A percentile compares a stretch with the other conserved stretches of the same genome.
These are phyloP conservation scores for Tetragonia tetragonoides DNA, from an alignment of 148 eudicot species.

Conservation along the genomic window DNA sequence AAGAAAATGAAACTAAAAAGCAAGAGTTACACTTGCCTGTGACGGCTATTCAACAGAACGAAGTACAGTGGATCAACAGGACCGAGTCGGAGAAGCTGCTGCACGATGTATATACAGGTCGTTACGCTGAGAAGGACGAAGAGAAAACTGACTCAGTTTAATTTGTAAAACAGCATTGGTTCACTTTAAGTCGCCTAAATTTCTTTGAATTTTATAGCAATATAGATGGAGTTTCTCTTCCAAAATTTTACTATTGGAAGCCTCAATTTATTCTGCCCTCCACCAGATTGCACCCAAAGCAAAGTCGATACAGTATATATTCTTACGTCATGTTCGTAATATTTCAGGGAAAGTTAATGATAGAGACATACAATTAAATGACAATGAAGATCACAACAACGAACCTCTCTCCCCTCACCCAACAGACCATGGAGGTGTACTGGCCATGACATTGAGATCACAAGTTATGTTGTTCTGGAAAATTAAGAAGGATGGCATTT, in stretches of 20 bases:
- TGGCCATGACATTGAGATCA: neutral
- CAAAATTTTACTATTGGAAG: neutral
- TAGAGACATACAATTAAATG: neutral
- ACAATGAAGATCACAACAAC: neutral
- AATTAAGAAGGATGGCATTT: too few relatives aligned
- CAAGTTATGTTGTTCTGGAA: too few relatives aligned
- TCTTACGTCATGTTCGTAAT: neutral
- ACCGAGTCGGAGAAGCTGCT: slow-evolving; percentile 55
- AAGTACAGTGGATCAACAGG: slow-evolving; percentile 49
- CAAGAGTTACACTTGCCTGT: slow-evolving; percentile 51
- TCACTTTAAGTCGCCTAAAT: neutral
- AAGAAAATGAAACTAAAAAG: neutral
- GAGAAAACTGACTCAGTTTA: neutral
- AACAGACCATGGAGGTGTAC: neutral
- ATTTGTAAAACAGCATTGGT: neutral
- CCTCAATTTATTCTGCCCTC: neutral
- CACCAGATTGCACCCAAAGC: neutral
- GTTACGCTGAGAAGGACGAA: slow-evolving; percentile 56
- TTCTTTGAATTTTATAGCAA: neutral
- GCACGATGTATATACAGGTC: slow-evolving; percentile 61
- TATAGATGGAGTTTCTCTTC: neutral
- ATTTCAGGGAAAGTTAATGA: too few relatives aligned
- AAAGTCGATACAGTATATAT: neutral
- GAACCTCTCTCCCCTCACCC: neutral
- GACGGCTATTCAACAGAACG: slow-evolving; percentile 50